Conservation (phyloP, 345 rosid species). For the Ailanthus altissimus region DNA sequence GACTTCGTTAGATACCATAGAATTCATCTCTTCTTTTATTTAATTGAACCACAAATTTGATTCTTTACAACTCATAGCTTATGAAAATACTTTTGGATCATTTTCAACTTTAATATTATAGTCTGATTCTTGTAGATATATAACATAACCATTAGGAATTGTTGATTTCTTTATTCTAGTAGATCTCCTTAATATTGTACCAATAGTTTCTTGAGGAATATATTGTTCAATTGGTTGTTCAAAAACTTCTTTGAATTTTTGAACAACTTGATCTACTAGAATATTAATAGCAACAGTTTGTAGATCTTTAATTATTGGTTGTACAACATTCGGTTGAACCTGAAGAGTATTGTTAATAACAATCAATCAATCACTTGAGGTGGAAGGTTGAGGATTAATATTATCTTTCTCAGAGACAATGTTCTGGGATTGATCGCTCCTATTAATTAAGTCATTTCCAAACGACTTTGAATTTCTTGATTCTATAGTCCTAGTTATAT, state of each 20-base stretch:
- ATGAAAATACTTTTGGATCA: not conserved
- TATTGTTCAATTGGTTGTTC: not conserved
- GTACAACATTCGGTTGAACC: too few relatives aligned
- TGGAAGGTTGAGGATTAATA: too few relatives aligned
- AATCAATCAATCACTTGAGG: too few relatives aligned
- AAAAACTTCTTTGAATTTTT: too few relatives aligned
- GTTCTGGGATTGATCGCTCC: too few relatives aligned
- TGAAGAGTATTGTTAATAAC: too few relatives aligned
- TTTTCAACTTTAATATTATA: not conserved
- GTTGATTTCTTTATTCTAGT: constrained; percentile 1
- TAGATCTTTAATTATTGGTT: too few relatives aligned
- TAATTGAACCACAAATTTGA: not conserved
- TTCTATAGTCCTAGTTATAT: not conserved
- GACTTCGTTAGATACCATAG: not conserved
- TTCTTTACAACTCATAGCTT: not conserved
- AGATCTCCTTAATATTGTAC: constrained; percentile 5
- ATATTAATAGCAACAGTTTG: too few relatives aligned
- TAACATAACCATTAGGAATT: constrained; percentile 1
- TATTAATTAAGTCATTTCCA: not conserved
- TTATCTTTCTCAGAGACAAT: too few relatives aligned
- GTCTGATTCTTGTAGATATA: constrained; percentile 11
- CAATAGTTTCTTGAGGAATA: not conserved
- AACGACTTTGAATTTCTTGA: not conserved
- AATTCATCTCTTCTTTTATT: not conserved
- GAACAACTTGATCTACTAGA: too few relatives aligned